Conservation (phyloP, 441 rosid species). For the Gossypium gossypioides region DNA sequence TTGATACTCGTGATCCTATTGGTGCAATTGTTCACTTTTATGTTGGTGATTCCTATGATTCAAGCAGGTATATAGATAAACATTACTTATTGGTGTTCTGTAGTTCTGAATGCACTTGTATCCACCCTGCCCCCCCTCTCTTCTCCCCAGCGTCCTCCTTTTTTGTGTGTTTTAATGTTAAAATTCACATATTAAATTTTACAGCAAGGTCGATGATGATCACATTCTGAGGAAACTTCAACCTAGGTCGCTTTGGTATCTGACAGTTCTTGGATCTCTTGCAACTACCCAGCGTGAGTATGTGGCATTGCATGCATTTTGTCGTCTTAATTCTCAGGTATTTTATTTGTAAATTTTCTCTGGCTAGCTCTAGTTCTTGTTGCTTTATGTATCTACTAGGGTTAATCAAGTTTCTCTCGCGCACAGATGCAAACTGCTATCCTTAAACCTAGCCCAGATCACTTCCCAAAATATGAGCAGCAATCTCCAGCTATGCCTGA, state of each 20-base stretch:
- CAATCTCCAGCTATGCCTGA: constrained; percentile 89
- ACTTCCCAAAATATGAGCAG: constrained; percentile 85
- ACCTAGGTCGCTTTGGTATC: constrained; percentile 68
- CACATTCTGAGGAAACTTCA: constrained; percentile 82
- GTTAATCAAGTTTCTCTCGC: constrained; percentile 14
- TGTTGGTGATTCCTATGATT: constrained; percentile 73
- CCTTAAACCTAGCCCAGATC: constrained; percentile 84
- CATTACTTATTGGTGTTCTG: background rate
- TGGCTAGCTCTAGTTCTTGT: constrained; percentile 5
- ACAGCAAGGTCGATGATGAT: constrained; percentile 72
- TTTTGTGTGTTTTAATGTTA: background rate
- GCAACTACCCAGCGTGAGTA: constrained; percentile 98
- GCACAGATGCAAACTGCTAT: constrained; percentile 94
- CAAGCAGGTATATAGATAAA: constrained; percentile 38
- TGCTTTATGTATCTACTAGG: background rate
- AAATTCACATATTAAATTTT: background rate
- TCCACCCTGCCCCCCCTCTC: background rate
- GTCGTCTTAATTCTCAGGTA: constrained; percentile 91
- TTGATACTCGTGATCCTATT: constrained; percentile 87
- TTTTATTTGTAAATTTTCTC: background rate
- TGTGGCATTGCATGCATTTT: constrained; percentile 93
- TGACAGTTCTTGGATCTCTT: constrained; percentile 92
- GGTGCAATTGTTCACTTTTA: constrained; percentile 95
- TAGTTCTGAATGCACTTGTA: background rate
- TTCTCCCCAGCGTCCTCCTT: background rate